Percentiles rank a stretch among this genome's conserved stretches.
Evolutionary conservation across 1,284 basidiomycete genomes (phyloP).

Genomic region (Clitocybe nebularis): DNA sequence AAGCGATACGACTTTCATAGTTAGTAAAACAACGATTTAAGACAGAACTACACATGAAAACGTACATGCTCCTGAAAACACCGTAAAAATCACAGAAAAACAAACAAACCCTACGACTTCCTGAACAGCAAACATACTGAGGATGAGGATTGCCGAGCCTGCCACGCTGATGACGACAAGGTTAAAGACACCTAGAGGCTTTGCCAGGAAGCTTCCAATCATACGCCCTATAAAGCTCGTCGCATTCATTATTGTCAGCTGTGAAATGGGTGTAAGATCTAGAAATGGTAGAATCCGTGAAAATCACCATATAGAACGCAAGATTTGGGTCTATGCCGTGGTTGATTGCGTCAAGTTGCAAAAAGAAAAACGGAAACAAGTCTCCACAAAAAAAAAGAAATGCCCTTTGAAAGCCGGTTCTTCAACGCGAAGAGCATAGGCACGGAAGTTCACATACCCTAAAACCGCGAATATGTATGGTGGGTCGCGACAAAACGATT

Average conservation of each 20-base stretch:
- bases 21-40: background rate
- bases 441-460: background rate
- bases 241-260: constrained; percentile 6
- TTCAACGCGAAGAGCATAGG: no score
- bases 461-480: background rate
- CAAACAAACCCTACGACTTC: background rate
- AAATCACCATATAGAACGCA: constrained; percentile 1
- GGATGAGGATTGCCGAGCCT: background rate
- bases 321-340: constrained; percentile 1
- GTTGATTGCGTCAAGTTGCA: constrained; percentile 5
- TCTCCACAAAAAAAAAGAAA: background rate
- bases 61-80: background rate
- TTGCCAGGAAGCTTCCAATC: background rate
- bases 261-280: background rate
- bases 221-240: background rate
- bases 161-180: background rate
- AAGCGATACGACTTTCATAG: background rate
- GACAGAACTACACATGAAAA: background rate
- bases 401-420: background rate
- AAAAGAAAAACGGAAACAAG: constrained; percentile 5
- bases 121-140: background rate
- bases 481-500: background rate
- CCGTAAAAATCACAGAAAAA: background rate
- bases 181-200: constrained; percentile 1
- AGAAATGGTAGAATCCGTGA: background rate